Evolutionary conservation across 306 rosid genomes (phyloP), one percentile per base, ranked within the genome.

Genomic region (Canavalia gladiata): DNA sequence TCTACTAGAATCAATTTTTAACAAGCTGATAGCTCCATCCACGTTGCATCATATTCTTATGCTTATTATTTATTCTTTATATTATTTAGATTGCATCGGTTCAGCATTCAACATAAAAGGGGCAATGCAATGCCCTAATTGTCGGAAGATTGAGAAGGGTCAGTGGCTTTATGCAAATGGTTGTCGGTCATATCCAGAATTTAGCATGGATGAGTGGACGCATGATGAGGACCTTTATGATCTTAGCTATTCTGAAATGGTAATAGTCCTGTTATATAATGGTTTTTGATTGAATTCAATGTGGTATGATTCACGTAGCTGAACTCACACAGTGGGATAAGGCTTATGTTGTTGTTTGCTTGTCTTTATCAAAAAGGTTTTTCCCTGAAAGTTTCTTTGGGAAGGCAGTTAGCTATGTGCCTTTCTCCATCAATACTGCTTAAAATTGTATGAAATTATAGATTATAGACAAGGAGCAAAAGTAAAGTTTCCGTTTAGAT

Each of bases 111-210:
- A 96, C 84, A 64, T 90, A 30, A 96, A 96, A 83, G 98, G 99
- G 51, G 93, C 95, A n/a, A 96, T 96, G 99, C 99, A 96, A 84
- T 96, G 99, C 87, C 99, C 99, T 54, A 96, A 96, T 86, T 96
- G 99, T 81, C 90, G 99, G 89, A 94, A 96, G 91, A 86, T 92
- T 57, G 98, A 96, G 88, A 96, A 96, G 83, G 99, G 99, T 47
- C 99, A 90, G 84, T 96, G 99, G 99, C 98, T 96, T 72, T 96
- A 90, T 88, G 93, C 98, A 74, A 96, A 87, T 79, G 98, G 98
- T 46, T 84, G 84, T 74, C 94, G 99, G 67, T 85, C 99, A 82
- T 84, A 87, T 87, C 94, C 93, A 11, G 99, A 96, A 74, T 87
- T 92, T 71, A 90, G 72, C 87, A 87, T 94, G 90, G 99, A 96